Percentiles rank a stretch among this genome's conserved stretches.
These are phyloP conservation scores for Blastobotrys persicus DNA, from an alignment of 1,139 yeast genomes.

Conservation along the genomic window DNA sequence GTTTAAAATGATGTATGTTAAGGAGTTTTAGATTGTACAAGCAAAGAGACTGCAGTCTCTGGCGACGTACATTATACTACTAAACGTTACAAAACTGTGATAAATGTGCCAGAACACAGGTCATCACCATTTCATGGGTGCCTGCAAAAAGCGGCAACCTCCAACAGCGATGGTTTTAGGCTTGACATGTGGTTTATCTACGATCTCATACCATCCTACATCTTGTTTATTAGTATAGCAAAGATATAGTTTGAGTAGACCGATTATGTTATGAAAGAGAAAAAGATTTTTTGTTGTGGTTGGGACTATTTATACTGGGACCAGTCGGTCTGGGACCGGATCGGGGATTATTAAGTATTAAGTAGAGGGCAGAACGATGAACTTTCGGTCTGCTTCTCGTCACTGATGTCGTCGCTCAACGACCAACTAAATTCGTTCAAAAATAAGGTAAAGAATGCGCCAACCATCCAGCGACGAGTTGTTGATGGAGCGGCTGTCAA, in stretches of 20 bases:
- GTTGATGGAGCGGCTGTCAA: constrained; percentile 24
- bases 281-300: background rate
- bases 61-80: too few relatives aligned
- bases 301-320: background rate
- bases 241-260: constrained; percentile 11
- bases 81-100: background rate
- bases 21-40: too few relatives aligned
- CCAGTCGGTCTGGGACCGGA: background rate
- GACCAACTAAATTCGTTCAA: constrained; percentile 58
- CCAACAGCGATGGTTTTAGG: constrained; percentile 91
- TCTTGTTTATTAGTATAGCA: constrained; percentile 14
- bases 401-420: constrained; percentile 37
- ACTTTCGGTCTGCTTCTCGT: background rate
- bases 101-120: constrained; percentile 78
- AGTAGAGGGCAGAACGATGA: too few relatives aligned
- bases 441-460: constrained; percentile 55
- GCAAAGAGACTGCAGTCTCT: too few relatives aligned
- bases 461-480: constrained; percentile 45
- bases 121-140: constrained; percentile 92
- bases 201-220: constrained; percentile 11
- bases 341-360: background rate
- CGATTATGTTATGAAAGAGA: background rate
- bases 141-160: constrained; percentile 66
- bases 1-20: too few relatives aligned
- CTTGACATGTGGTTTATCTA: constrained; percentile 41